Conservation (phyloP, 2,329 filamentous ascomycete genomes). For the Xylaria sp. region DNA sequence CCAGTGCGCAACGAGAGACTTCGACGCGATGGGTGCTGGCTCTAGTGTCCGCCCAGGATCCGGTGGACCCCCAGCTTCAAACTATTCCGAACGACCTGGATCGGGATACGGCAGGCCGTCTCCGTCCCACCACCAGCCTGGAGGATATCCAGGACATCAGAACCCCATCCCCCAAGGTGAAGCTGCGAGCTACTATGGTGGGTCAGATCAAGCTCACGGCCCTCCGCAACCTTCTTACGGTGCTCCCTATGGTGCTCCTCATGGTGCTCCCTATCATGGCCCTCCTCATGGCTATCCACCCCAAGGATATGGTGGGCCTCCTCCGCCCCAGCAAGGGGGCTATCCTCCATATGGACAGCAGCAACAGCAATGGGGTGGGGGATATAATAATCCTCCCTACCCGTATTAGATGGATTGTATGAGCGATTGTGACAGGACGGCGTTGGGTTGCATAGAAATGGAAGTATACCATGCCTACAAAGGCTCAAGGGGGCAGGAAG, state of each 20-base stretch:
- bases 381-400: conserved; percentile 36
- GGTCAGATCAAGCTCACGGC: conserved; percentile 12
- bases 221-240: not conserved
- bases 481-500: conserved; percentile 1
- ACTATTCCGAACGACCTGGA: conserved; percentile 51
- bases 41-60: conserved; percentile 51
- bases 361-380: conserved; percentile 31
- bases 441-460: conserved; percentile 22
- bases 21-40: conserved; percentile 64
- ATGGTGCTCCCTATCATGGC: not conserved
- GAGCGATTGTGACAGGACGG: not conserved
- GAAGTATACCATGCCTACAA: conserved; percentile 22
- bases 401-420: conserved; percentile 26
- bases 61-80: conserved; percentile 44
- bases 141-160: conserved; percentile 26
- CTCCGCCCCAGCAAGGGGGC: conserved; percentile 32
- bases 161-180: conserved; percentile 34
- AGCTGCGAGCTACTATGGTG: conserved; percentile 36
- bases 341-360: conserved; percentile 38
- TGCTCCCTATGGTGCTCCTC: not conserved
- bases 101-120: conserved; percentile 30
- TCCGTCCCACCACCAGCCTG: conserved; percentile 28
- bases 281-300: conserved; percentile 5
- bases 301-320: conserved; percentile 32
- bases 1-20: conserved; percentile 69